Evolutionary conservation across 1,284 basidiomycete genomes (phyloP).

Genomic region (Cutaneotrichosporon sp.): DNA sequence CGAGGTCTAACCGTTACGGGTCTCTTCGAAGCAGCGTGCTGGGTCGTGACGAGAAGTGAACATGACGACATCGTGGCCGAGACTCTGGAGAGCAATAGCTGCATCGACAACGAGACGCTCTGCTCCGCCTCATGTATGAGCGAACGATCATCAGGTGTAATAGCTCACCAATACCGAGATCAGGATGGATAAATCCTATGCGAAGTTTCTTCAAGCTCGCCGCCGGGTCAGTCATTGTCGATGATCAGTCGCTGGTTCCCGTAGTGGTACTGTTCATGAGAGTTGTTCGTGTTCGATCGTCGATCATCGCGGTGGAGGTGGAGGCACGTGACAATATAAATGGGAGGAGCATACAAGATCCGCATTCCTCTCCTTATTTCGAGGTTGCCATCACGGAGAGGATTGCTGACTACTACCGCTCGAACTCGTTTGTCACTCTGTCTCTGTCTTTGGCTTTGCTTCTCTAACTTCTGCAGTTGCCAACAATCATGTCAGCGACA

Average conservation of each 20-base stretch:
- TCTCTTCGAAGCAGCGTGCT: conserved; percentile 81
- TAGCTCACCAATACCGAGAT: conserved; percentile 83
- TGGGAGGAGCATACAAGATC: neutral
- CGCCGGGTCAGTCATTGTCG: conserved; percentile 1
- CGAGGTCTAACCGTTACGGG: conserved; percentile 63
- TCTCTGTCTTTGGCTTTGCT: no score
- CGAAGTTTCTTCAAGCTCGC: conserved; percentile 39
- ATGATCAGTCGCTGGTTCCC: no score
- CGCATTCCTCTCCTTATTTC: neutral
- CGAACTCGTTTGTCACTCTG: no score
- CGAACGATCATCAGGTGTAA: neutral
- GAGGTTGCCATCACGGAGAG: neutral
- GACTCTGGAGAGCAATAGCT: conserved; percentile 74
- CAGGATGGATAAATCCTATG: conserved; percentile 88
- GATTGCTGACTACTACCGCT: neutral
- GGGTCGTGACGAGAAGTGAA: conserved; percentile 92
- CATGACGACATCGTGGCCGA: conserved; percentile 83
- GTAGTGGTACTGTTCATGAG: no score
- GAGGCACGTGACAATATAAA: no score
- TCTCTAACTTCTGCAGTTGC: neutral
- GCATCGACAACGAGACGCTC: conserved; percentile 96
- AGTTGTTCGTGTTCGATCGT: no score
- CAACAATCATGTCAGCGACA: conserved; percentile 16
- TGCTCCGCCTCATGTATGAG: conserved; percentile 66
- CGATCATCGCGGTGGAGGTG: neutral